Evolutionary conservation across 164 flowering plant genomes (phyloP), one percentile per base, ranked within the genome.

Genomic region (Kalanchoe fedtschenkoi): DNA sequence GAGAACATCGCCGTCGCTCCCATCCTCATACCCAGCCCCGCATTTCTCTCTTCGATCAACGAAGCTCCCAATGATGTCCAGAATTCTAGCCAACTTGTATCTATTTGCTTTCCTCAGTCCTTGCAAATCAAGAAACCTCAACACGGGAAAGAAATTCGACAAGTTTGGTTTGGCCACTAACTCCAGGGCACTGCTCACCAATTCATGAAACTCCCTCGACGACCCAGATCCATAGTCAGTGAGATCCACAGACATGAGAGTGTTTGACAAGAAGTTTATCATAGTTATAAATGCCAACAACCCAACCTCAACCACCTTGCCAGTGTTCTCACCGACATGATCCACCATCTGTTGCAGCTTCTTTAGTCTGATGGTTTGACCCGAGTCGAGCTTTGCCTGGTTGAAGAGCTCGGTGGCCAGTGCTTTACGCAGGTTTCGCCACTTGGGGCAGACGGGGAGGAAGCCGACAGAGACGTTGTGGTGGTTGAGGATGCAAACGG

Each of bases 201-300:
- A 0, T 47, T 63, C 59, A 26, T 39, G 70, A 32, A 72, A 66
- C 32, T 70, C 71, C 13, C 19, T 0, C 8, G 58, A 29, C 11
- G 16, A 1, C 1, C 44, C 67, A 0, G 71, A 58, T 8, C 28
- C 46, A 5, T 62, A 61, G 32, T 64, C 69, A 1, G 61, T 68
- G 54, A 74, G 16, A 46, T 77, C 71, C 28, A 66, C 60, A 0
- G 78, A 77, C 55, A 77, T 63, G 11, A 75, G 13, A 1, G 71
- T 64, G 64, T 54, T 72, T 4, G 76, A 75, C 2, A 77, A 4
- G 32, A 64, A 17, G 34, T 72, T 75, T 10, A 75, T 66, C 0
- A 44, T 34, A 0, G 74, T 66, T 6, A 19, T 58, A 58, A 72
- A 74, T 3, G 72, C 69, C 1, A 64, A 60, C 28, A 19, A 53